A percentile compares a stretch with the other conserved stretches of the same genome.
phyloP scores from a whole-genome alignment of 106 monocot species.

The Platanthera zijinensis region DNA sequence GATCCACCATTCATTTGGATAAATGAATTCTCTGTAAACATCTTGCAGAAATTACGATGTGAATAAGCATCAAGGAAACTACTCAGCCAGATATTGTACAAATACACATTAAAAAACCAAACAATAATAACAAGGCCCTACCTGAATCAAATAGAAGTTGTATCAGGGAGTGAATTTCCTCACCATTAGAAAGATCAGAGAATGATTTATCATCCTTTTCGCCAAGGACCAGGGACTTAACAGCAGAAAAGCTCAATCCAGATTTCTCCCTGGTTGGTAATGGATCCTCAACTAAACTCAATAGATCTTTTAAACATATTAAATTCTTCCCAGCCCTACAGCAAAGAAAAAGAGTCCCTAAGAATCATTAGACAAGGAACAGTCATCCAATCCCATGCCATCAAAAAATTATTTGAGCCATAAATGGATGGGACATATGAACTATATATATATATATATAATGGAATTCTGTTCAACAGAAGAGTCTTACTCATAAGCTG shows the following conservation, averaged over 20 bases:
- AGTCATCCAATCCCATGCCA: neutral
- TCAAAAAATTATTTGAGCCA: neutral
- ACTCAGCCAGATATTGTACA: neutral
- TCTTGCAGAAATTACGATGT: constrained; percentile 42
- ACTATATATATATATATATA: neutral
- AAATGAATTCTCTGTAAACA: constrained; percentile 48
- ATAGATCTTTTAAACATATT: constrained; percentile 54
- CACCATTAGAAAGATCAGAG: constrained; percentile 17
- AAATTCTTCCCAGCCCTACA: constrained; percentile 44
- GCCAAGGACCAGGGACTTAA: constrained; percentile 66
- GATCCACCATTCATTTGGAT: constrained; percentile 9
- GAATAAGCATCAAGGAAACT: constrained; percentile 11
- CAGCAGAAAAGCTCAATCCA: constrained; percentile 53
- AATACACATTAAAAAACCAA: neutral
- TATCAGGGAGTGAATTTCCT: constrained; percentile 36
- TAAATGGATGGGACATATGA: neutral
- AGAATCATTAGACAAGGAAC: neutral
- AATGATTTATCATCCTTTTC: constrained; percentile 63
- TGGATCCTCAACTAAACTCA: constrained; percentile 28
- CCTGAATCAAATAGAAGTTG: constrained; percentile 50
- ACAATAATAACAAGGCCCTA: constrained; percentile 8
- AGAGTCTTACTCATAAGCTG: constrained; percentile 52
- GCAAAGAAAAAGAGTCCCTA: neutral
- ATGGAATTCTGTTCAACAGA: neutral
- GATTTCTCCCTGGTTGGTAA: constrained; percentile 44